Conservation (phyloP, 2,329 filamentous ascomycete genomes). For the Apiospora sp. region DNA sequence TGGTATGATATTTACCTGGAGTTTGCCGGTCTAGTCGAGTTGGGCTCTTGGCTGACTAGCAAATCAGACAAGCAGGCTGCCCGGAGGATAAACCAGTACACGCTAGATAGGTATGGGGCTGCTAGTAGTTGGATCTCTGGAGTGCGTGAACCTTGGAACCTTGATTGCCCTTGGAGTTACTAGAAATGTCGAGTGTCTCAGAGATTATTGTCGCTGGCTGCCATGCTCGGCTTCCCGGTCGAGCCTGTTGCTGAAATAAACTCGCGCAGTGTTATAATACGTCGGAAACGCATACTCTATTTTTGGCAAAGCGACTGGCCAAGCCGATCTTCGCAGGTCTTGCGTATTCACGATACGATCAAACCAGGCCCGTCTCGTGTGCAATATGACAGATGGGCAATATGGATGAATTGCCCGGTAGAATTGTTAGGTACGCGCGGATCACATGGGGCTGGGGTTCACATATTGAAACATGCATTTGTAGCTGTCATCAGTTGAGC, state of each 20-base stretch:
- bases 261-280: neutral
- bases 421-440: conserved; percentile 34
- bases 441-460: conserved; percentile 39
- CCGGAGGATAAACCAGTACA: neutral
- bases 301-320: neutral
- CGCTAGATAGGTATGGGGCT: neutral
- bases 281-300: neutral
- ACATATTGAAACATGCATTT: conserved; percentile 32
- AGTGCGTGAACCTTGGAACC: neutral
- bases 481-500: conserved; percentile 24
- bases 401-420: conserved; percentile 44
- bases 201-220: neutral
- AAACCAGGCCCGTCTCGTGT: neutral
- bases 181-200: neutral
- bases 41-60: neutral
- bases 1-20: neutral
- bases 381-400: conserved; percentile 29
- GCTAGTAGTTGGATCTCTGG: neutral
- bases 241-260: neutral
- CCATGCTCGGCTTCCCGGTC: neutral
- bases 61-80: neutral
- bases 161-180: neutral
- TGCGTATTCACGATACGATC: neutral
- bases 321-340: neutral
- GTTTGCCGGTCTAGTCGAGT: neutral